These are phyloP conservation scores for Colletotrichum shisoi DNA, from an alignment of 2,329 filamentous ascomycete species.

Conservation along the genomic window DNA sequence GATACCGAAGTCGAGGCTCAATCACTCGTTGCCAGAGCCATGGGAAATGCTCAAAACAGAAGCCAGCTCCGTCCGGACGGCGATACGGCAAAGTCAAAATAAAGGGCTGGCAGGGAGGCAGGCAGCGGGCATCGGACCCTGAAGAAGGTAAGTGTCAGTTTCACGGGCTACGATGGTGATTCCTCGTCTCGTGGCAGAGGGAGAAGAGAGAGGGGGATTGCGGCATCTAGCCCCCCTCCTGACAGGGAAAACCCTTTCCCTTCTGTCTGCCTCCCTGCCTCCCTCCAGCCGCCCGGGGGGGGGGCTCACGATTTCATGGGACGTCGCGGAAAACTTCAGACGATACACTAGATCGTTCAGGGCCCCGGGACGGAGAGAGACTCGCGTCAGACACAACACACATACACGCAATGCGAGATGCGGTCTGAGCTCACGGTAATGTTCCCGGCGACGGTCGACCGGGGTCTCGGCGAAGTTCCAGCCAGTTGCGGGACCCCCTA, in stretches of 20 bases:
- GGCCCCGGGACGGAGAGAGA: constrained; percentile 17
- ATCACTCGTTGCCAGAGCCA: not conserved
- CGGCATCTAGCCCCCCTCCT: no score
- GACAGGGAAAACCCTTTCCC: no score
- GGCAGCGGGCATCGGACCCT: constrained; percentile 32
- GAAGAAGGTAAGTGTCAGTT: constrained; percentile 23
- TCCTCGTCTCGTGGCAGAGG: constrained; percentile 1
- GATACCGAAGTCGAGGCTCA: constrained; percentile 13
- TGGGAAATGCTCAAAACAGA: constrained; percentile 15
- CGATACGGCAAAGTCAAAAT: constrained; percentile 19
- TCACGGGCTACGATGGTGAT: constrained; percentile 19
- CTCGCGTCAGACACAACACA: constrained; percentile 9
- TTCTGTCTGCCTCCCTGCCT: no score
- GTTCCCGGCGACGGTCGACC: constrained; percentile 4
- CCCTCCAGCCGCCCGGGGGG: constrained; percentile 16
- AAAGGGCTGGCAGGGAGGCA: constrained; percentile 23
- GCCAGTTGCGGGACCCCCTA: not conserved
- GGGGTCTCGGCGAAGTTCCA: constrained; percentile 5
- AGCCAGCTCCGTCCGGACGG: constrained; percentile 27
- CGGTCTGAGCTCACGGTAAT: constrained; percentile 6
- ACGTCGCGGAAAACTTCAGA: constrained; percentile 35
- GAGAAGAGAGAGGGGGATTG: no score
- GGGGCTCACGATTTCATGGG: constrained; percentile 7
- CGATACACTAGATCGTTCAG: constrained; percentile 21
- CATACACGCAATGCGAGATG: no score